Percentiles rank a stretch among this genome's conserved stretches.
Evolutionary conservation across 257 asterid species (phyloP).

Genomic region (Echites panduratus): DNA sequence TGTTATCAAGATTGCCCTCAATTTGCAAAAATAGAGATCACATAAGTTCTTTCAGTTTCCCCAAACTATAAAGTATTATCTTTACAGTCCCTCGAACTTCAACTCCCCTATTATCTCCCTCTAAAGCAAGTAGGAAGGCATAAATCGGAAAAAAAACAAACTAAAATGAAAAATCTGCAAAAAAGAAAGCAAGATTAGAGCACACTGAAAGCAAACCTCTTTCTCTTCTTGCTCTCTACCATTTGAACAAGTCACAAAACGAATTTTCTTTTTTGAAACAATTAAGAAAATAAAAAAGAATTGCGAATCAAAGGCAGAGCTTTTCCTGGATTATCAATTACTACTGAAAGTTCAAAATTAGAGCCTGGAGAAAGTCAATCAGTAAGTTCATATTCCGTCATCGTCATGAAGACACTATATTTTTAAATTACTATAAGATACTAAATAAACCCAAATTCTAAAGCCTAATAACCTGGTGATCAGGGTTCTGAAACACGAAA

Average conservation of each 20-base stretch:
- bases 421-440: not conserved
- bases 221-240: not conserved
- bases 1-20: not conserved
- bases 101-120: too few relatives aligned
- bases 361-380: not conserved
- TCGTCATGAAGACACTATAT: not conserved
- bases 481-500: slow-evolving; percentile 94
- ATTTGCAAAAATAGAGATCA: not conserved
- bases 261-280: not conserved
- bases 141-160: not conserved
- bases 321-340: not conserved
- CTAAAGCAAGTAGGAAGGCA: not conserved
- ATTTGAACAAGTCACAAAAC: not conserved
- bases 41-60: not conserved
- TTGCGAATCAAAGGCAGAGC: not conserved
- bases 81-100: not conserved
- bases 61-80: not conserved
- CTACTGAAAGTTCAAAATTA: not conserved
- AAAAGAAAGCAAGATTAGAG: not conserved
- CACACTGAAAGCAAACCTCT: not conserved
- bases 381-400: not conserved
- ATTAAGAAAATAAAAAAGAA: not conserved
- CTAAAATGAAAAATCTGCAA: not conserved
- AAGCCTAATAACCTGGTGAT: slow-evolving; percentile 66
- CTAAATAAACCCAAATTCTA: not conserved